phyloP scores from a whole-genome alignment of 78 protist species.

The Capsaspora owczarzaki region DNA sequence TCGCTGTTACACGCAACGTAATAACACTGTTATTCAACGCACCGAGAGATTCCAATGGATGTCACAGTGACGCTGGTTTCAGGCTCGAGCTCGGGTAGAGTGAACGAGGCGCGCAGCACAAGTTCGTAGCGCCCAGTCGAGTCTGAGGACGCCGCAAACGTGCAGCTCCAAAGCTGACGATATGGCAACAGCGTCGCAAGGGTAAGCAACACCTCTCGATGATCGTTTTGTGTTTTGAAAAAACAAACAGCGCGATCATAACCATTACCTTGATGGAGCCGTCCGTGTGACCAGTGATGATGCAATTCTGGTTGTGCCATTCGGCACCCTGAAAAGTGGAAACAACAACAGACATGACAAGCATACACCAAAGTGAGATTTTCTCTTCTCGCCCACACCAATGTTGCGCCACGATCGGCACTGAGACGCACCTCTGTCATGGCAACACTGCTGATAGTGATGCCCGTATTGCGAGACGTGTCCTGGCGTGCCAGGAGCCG shows the following conservation, averaged over 20 bases:
- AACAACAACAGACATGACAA: background rate
- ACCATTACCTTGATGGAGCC: background rate
- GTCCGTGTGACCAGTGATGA: background rate
- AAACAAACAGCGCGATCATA: background rate
- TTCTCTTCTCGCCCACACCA: background rate
- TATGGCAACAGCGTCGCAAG: background rate
- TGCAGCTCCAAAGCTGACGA: too few species aligned
- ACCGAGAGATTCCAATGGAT: background rate
- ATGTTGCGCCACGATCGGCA: too few species aligned
- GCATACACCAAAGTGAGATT: background rate
- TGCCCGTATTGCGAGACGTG: background rate
- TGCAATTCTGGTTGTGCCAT: background rate
- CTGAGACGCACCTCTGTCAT: too few species aligned
- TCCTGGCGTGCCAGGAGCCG: background rate
- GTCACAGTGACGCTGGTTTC: background rate
- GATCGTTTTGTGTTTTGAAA: background rate
- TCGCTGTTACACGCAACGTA: background rate
- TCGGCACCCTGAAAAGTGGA: background rate
- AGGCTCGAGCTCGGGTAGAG: background rate
- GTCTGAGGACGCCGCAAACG: too few species aligned
- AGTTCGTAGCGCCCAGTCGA: too few species aligned
- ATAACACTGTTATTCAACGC: background rate
- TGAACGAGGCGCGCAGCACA: background rate
- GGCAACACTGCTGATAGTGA: too few species aligned
- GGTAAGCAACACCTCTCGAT: background rate